Base-by-base conservation (phyloP, 2,329 filamentous ascomycete genomes). In the Aspergillus pseudoglaucus region DNA sequence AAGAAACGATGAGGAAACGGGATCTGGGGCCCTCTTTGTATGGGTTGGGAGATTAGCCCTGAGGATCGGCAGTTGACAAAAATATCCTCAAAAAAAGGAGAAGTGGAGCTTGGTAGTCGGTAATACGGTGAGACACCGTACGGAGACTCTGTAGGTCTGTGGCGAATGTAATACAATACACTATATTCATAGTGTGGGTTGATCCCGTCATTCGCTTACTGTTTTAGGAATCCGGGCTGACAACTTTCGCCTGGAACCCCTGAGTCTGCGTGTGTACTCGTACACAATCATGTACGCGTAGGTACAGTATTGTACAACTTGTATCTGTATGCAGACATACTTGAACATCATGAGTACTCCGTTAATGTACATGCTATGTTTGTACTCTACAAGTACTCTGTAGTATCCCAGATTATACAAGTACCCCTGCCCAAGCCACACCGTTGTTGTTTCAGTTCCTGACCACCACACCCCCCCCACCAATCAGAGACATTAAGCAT, bases 41-140 rank as follows among this genome's bases (percentile, higher is more conserved):
- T 66, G 59, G 56, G 50, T 55, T 47, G 63, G 65, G 66, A 68
- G 65, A 68, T 68, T 68, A 65, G 57, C 45, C 58, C 10, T 58
- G 54, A 51, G 55, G 62, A 64, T 66, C 63, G 58, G 40, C 22
- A 27, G 25, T 15, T 6, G 40, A 42, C 20, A 42, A 41, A 30
- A 12, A 30, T 30, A 30, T 30, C 25, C 25, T 30, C 25, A 30
- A 30, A 10, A 27, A 25, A 18, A 25, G 39, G 39, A 41, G 22
- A 41, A 41, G 39, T 20, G 39, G 39, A 22, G 14, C 14, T 1
- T 18, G 5, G 10, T 23, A n/a, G 39, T 14, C 18, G 14, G 18
- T 41, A 18, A 18, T 14, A 18, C 17, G 39, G n/a, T 25, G 39
- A 22, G 22, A n/a, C 17, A 15, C 22, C 22, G 33, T 14, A 15